Conservation (phyloP, 23 red algal genomes). For the Gracilaria caudata region DNA sequence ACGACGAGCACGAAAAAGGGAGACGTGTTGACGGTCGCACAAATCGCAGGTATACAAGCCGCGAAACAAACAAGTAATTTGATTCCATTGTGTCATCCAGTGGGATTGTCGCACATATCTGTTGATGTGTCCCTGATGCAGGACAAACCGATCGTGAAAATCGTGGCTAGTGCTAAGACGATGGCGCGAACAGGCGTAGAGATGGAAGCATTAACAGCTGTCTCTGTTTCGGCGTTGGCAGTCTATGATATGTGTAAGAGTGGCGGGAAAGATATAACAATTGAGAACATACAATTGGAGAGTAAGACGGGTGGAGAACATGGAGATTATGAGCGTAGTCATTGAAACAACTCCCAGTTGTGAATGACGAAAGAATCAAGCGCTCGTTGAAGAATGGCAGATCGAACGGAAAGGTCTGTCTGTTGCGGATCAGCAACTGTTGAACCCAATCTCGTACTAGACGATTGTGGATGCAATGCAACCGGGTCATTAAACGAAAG, state of each 20-base stretch:
- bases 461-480: conserved; percentile 42
- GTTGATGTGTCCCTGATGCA: conserved; percentile 61
- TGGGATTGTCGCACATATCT: conserved; percentile 67
- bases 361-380: conserved; percentile 38
- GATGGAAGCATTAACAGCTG: conserved; percentile 97
- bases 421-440: conserved; percentile 35
- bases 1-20: conserved; percentile 68
- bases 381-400: conserved; percentile 17
- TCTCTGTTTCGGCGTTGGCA: conserved; percentile 83
- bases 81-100: conserved; percentile 95
- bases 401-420: not conserved
- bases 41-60: conserved; percentile 83
- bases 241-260: conserved; percentile 99
- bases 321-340: conserved; percentile 25
- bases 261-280: conserved; percentile 71
- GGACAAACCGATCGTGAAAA: conserved; percentile 30
- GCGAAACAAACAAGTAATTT: conserved; percentile 84
- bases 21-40: conserved; percentile 85
- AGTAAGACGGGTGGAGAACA: conserved; percentile 50
- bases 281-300: conserved; percentile 44
- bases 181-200: conserved; percentile 89
- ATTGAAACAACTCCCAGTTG: conserved; percentile 47
- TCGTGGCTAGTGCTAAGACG: conserved; percentile 45
- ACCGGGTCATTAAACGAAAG: conserved; percentile 72
- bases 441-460: conserved; percentile 30